phyloP scores from a whole-genome alignment of 2,329 filamentous ascomycete species.

The Acephala macrosclerotiorum region DNA sequence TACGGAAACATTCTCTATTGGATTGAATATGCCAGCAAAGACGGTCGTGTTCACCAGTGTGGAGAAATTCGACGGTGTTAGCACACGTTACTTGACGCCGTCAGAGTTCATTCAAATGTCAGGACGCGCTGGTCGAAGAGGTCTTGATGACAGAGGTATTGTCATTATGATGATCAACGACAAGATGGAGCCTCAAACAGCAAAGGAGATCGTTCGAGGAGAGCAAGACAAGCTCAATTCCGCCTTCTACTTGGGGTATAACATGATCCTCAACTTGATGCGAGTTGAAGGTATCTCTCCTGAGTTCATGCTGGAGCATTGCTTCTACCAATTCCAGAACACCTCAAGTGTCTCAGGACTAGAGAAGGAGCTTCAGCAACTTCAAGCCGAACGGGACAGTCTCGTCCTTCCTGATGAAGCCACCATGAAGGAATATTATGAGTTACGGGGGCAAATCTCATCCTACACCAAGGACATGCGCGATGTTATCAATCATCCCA shows the following conservation, averaged over 20 bases:
- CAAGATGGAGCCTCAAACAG: conserved; percentile 92
- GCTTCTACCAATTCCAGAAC: conserved; percentile 98
- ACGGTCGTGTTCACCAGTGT: conserved; percentile 99
- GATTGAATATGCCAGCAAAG: conserved; percentile 98
- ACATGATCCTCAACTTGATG: conserved; percentile 97
- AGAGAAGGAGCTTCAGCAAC: conserved; percentile 81
- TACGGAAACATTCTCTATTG: conserved; percentile 98
- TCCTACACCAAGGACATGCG: conserved; percentile 89
- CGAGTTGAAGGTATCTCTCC: conserved; percentile 99
- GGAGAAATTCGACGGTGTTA: conserved; percentile 89
- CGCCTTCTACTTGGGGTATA: conserved; percentile 97
- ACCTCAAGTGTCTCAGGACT: conserved; percentile 83
- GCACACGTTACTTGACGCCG: conserved; percentile 83
- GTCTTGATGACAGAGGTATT: conserved; percentile 95
- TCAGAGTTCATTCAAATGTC: conserved; percentile 99
- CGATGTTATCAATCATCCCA: conserved; percentile 89
- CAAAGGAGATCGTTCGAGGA: conserved; percentile 93
- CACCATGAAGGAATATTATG: conserved; percentile 93
- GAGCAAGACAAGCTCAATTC: conserved; percentile 98
- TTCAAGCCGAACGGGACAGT: conserved; percentile 77
- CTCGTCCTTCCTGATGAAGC: conserved; percentile 85
- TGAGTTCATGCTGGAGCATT: conserved; percentile 98
- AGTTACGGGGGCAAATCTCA: conserved; percentile 83
- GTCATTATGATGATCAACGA: conserved; percentile 99
- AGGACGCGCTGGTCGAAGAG: conserved; percentile 93